Percentiles rank a stretch among this genome's conserved stretches.
Conservation (phyloP, 2,329 filamentous ascomycete genomes). For the Pyrenochaeta sp. region DNA sequence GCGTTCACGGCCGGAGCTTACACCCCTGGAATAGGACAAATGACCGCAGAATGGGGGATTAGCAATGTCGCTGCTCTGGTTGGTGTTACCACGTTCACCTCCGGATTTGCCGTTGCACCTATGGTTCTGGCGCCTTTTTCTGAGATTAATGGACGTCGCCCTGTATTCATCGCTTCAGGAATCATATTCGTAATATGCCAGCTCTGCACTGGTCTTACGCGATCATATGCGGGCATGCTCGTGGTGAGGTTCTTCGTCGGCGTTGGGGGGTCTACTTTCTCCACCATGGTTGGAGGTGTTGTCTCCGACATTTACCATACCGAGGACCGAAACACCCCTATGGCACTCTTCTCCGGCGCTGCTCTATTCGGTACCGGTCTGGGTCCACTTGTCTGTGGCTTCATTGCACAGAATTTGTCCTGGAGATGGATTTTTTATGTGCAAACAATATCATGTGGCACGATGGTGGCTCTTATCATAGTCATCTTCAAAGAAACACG, state of each 20-base stretch:
- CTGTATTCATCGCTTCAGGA: constrained; percentile 79
- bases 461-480: constrained; percentile 69
- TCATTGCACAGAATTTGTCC: constrained; percentile 69
- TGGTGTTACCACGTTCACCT: constrained; percentile 82
- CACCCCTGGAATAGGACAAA: constrained; percentile 70
- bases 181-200: constrained; percentile 75
- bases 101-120: constrained; percentile 77
- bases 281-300: constrained; percentile 91
- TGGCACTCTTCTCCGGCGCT: constrained; percentile 84
- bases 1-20: constrained; percentile 85
- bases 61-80: constrained; percentile 71
- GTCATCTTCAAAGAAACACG: constrained; percentile 82
- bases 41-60: constrained; percentile 71
- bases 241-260: constrained; percentile 78
- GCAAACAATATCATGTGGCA: constrained; percentile 73
- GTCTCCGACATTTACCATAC: constrained; percentile 85
- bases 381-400: constrained; percentile 75
- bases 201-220: constrained; percentile 75
- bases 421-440: constrained; percentile 94
- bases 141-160: constrained; percentile 85
- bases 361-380: constrained; percentile 81
- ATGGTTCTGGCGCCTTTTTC: constrained; percentile 90
- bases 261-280: constrained; percentile 79
- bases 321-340: constrained; percentile 81
- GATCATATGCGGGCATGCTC: constrained; percentile 75